These are phyloP conservation scores for Eucalyptus globulus DNA, from an alignment of 345 rosid genomes.

Conservation along the genomic window DNA sequence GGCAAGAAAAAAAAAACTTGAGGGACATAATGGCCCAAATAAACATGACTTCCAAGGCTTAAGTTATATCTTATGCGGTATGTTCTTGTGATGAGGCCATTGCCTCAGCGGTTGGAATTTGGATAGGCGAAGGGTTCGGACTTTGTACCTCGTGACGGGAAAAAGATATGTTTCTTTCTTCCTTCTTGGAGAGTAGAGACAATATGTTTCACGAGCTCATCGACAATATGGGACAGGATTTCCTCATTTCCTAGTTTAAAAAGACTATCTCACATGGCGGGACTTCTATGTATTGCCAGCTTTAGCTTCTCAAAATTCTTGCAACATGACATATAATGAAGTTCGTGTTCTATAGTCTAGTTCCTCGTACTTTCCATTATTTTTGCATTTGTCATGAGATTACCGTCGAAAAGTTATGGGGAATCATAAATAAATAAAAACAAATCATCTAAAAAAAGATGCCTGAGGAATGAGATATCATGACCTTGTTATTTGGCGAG, in stretches of 20 bases:
- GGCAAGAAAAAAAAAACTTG: background rate
- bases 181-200: background rate
- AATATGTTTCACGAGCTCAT: background rate
- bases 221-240: background rate
- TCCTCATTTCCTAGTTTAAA: background rate
- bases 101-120: background rate
- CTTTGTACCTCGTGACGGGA: no score
- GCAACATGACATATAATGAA: background rate
- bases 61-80: background rate
- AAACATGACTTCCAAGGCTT: background rate
- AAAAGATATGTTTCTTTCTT: background rate
- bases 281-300: background rate
- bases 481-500: background rate
- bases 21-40: background rate
- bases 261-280: background rate
- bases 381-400: background rate
- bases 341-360: background rate
- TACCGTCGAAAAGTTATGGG: background rate
- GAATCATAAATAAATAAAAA: background rate
- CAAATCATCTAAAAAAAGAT: background rate
- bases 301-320: background rate
- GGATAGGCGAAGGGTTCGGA: background rate
- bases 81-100: background rate
- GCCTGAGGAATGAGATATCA: background rate
- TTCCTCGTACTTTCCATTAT: background rate